phyloP scores from a whole-genome alignment of 2,329 filamentous ascomycete genomes.

The Didymella lethalis region DNA sequence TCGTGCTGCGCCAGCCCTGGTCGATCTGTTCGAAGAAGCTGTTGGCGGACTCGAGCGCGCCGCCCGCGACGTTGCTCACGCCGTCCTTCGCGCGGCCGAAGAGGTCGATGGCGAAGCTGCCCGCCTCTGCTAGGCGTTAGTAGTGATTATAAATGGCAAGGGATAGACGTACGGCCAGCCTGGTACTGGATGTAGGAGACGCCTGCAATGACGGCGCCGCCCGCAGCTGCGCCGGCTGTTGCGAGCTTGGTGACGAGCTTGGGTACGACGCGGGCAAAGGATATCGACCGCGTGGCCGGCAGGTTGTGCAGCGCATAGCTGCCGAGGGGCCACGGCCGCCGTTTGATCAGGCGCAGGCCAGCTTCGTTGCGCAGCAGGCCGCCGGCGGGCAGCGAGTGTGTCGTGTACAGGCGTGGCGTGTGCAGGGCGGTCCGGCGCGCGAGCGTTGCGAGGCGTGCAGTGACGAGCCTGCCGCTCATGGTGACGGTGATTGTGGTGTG shows the following conservation, averaged over 20 bases:
- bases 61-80: constrained; percentile 72
- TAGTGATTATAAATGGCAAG: neutral
- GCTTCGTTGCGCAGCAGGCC: constrained; percentile 50
- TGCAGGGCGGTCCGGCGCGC: constrained; percentile 69
- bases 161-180: constrained; percentile 74
- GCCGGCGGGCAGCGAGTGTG: constrained; percentile 45
- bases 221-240: constrained; percentile 88
- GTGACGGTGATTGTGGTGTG: constrained; percentile 29
- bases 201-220: constrained; percentile 84
- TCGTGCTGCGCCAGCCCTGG: constrained; percentile 83
- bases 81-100: constrained; percentile 76
- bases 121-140: constrained; percentile 68
- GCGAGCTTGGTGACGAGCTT: constrained; percentile 90
- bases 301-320: constrained; percentile 84
- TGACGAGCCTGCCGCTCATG: constrained; percentile 79
- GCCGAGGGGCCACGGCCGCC: constrained; percentile 77
- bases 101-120: constrained; percentile 78
- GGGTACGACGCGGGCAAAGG: constrained; percentile 76
- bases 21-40: constrained; percentile 81
- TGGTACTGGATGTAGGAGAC: constrained; percentile 96
- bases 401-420: constrained; percentile 62
- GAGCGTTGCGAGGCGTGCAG: constrained; percentile 73
- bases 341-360: constrained; percentile 49
- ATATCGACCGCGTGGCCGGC: constrained; percentile 68
- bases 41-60: constrained; percentile 74